phyloP scores from a whole-genome alignment of 306 rosid species.

The Psophocarpus tetragonolobus region DNA sequence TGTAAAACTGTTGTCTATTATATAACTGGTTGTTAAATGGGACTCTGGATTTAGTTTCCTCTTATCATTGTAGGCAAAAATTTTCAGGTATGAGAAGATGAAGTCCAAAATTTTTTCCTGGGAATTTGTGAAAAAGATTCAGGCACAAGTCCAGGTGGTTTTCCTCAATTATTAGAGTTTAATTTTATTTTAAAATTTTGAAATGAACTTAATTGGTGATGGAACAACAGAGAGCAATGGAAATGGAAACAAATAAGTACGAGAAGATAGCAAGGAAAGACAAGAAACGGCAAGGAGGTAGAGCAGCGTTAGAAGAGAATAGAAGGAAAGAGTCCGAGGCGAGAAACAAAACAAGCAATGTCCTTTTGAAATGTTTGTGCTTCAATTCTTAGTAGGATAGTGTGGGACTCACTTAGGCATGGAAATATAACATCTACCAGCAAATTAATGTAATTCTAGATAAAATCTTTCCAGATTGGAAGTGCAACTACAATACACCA shows the following conservation, averaged over 20 bases:
- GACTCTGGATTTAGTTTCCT: slow-evolving; percentile 13
- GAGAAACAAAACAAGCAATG: slow-evolving; percentile 51
- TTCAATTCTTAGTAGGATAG: slow-evolving; percentile 46
- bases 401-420: not conserved
- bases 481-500: not conserved
- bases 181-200: not conserved
- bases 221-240: slow-evolving; percentile 44
- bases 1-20: not conserved
- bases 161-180: not conserved
- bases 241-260: slow-evolving; percentile 43
- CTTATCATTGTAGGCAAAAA: not conserved
- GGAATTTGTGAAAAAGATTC: slow-evolving; percentile 64
- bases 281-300: slow-evolving; percentile 50
- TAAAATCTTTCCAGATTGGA: too few relatives aligned
- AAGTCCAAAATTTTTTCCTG: slow-evolving; percentile 50
- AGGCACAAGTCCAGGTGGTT: slow-evolving; percentile 55
- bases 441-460: not conserved
- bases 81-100: slow-evolving; percentile 59
- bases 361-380: slow-evolving; percentile 55
- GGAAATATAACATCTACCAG: not conserved
- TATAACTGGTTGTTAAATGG: not conserved
- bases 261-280: slow-evolving; percentile 35
- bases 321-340: slow-evolving; percentile 52
- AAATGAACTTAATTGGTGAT: slow-evolving; percentile 6
- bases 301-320: slow-evolving; percentile 51